These are phyloP conservation scores for Sarocladium strictum DNA, from an alignment of 2,329 filamentous ascomycete species.

Conservation along the genomic window DNA sequence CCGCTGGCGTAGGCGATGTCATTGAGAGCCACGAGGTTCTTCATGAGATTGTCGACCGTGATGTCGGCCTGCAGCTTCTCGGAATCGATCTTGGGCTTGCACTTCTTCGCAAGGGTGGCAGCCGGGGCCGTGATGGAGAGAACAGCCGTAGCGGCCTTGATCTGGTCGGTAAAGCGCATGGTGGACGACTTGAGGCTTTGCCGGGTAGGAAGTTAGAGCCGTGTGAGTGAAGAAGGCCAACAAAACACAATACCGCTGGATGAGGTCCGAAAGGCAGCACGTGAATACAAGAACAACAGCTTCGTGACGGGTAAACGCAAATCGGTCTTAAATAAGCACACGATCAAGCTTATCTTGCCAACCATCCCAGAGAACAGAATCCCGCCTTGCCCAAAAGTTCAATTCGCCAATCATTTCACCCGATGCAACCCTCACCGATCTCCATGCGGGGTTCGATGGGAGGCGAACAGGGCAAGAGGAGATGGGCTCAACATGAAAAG, in stretches of 20 bases:
- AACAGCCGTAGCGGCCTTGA: constrained; percentile 5
- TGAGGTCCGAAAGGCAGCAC: not conserved
- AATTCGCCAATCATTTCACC: not conserved
- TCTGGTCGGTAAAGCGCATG: constrained; percentile 1
- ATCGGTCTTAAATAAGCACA: not conserved
- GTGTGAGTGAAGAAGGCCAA: not conserved
- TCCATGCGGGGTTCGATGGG: not conserved
- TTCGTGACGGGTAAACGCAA: not conserved
- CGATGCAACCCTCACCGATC: not conserved
- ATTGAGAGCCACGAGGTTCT: constrained; percentile 40
- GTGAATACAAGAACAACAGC: not conserved
- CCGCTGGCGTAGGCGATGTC: constrained; percentile 41
- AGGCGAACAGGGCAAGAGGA: not conserved
- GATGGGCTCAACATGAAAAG: too few relatives aligned
- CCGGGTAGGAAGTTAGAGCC: too few relatives aligned
- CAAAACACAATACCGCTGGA: not conserved
- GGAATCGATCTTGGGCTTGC: constrained; percentile 22
- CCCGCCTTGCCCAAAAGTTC: not conserved
- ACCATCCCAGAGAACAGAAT: not conserved
- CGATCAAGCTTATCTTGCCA: not conserved
- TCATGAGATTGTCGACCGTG: constrained; percentile 35
- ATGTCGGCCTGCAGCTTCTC: constrained; percentile 33
- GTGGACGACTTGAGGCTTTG: not conserved
- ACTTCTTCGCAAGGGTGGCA: constrained; percentile 1
- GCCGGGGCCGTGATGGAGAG: not conserved